Base-by-base conservation (phyloP, 805 yeast species). In the Komagataella populi region DNA sequence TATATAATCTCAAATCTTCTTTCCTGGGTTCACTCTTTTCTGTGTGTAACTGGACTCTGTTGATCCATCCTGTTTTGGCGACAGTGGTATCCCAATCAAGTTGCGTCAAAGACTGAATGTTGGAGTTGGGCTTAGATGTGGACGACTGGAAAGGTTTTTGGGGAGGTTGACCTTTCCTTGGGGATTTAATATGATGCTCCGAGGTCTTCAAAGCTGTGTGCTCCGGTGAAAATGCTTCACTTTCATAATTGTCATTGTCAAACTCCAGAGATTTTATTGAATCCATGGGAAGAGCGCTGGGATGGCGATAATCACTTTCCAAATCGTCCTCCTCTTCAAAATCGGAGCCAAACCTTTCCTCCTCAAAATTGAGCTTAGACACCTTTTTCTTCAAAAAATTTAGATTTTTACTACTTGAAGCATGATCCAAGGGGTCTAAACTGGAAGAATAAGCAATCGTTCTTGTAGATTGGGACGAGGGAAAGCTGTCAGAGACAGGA, bases 11-110 rank as follows among this genome's bases (percentile, higher is more conserved):
- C 63, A 74, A 56, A 6, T 64, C 65, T 46, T 67, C 72, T 47
- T 22, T 22, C 23, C 53, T 57, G 10, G 45, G 50, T 14, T 49
- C 53, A 6, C 6, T 44, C 18, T 50, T 52, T 45, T 69, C 68
- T 14, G 47, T 44, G 2, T 47, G 17, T 2, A 54, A 24, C 36
- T 65, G 63, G 2, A 77, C 69, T 54, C 70, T 73, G 59, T 83
- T 83, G 16, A 82, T 56, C 87, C 87, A 83, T 4, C 83, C 83
- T 0, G 70, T 67, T 61, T 77, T 81, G 55, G 76, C 64, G 14
- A 71, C 48, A 53, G 56, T 60, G 12, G 44, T 23, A 56, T 68
- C 71, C 71, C 71, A 68, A 3, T 52, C 51, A 3, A 63, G 61
- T 46, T 61, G 64, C 6, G 65, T 57, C 36, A 67, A 55, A 2